phyloP scores from a whole-genome alignment of 2,329 filamentous ascomycete species.

The Chaetomium strumarium region DNA sequence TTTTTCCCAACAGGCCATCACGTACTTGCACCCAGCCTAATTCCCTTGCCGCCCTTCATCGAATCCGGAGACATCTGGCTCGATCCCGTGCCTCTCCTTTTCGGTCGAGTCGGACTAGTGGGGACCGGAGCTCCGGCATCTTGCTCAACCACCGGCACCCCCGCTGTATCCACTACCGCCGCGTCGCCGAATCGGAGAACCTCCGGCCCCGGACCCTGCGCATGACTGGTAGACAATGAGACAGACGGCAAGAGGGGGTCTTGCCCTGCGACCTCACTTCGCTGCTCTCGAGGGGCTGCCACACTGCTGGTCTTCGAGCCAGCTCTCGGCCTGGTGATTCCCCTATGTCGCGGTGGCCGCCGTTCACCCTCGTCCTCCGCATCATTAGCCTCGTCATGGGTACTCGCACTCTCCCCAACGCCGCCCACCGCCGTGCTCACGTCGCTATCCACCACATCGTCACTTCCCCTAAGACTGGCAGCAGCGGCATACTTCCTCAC shows the following conservation, averaged over 20 bases:
- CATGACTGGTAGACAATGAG: neutral
- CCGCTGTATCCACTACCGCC: neutral
- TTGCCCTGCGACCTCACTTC: neutral
- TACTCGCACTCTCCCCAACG: conserved; percentile 13
- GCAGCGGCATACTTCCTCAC: neutral
- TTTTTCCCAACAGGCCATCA: neutral
- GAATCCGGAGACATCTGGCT: conserved; percentile 20
- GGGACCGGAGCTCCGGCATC: too few relatives aligned
- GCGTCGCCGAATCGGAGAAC: neutral
- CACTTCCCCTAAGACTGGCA: neutral
- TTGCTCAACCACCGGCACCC: neutral
- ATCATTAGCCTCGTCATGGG: conserved; percentile 3
- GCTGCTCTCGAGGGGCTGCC: neutral
- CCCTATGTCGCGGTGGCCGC: neutral
- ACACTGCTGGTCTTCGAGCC: neutral
- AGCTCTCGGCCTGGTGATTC: neutral
- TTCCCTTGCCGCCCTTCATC: conserved; percentile 20
- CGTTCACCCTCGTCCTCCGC: neutral
- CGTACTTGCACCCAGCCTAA: conserved; percentile 19
- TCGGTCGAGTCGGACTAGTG: neutral
- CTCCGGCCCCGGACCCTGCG: too few relatives aligned
- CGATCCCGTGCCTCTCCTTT: conserved; percentile 6
- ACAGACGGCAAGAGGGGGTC: neutral
- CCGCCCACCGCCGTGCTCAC: conserved; percentile 25
- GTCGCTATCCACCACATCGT: conserved; percentile 26